These are phyloP conservation scores for Saturnispora ahearnii DNA, from an alignment of 805 yeast genomes.

Conservation along the genomic window DNA sequence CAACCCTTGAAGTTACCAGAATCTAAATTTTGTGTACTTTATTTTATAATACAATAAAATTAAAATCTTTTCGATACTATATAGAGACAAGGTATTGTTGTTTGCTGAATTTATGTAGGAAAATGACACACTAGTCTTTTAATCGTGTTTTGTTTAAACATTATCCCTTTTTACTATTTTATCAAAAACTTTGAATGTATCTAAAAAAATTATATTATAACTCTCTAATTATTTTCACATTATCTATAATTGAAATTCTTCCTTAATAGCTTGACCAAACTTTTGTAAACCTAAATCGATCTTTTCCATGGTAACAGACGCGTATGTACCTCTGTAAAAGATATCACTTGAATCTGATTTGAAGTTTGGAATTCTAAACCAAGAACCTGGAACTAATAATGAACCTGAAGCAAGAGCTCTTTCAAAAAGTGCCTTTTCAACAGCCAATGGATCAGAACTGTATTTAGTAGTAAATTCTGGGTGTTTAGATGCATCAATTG, in stretches of 20 bases:
- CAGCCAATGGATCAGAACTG: conserved; percentile 49
- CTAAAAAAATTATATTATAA: too few species aligned
- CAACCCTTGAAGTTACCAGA: conserved; percentile 65
- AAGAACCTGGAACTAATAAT: conserved; percentile 73
- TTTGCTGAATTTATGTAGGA: neutral
- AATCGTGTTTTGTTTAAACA: too few species aligned
- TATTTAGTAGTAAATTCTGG: conserved; percentile 58
- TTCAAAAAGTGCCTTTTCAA: conserved; percentile 58
- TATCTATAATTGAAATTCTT: conserved; percentile 39
- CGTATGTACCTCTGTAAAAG: conserved; percentile 83
- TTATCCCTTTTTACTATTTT: too few species aligned
- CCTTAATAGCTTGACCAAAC: conserved; percentile 54
- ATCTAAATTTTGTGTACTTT: conserved; percentile 18
- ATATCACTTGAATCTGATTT: conserved; percentile 37
- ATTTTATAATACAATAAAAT: conserved; percentile 3
- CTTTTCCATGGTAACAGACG: conserved; percentile 68
- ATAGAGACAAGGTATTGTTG: neutral
- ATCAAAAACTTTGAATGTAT: neutral
- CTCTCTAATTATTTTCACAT: neutral
- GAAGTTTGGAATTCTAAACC: conserved; percentile 58
- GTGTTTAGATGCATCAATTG: conserved; percentile 69
- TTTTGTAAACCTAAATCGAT: conserved; percentile 54
- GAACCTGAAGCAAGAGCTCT: conserved; percentile 50
- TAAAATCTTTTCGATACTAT: neutral
- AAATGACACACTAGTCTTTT: too few species aligned